These are phyloP conservation scores for Theobroma cacao DNA, from an alignment of 345 rosid species.

Conservation along the genomic window DNA sequence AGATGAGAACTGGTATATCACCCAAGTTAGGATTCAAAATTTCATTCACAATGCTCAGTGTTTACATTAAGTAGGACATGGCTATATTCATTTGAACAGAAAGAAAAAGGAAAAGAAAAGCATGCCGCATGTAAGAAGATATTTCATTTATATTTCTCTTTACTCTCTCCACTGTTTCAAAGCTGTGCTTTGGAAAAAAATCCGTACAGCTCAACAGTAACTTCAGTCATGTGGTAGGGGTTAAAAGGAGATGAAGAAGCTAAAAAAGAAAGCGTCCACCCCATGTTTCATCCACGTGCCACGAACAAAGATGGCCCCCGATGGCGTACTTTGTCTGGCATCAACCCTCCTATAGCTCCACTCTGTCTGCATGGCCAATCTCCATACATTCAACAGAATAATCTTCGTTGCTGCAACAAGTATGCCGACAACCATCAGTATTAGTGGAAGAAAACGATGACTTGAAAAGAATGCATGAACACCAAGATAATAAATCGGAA, in stretches of 20 bases:
- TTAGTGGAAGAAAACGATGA: neutral
- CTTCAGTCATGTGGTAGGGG: conserved; percentile 14
- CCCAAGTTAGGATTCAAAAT: neutral
- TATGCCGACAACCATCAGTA: neutral
- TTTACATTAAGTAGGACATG: neutral
- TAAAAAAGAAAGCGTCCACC: neutral
- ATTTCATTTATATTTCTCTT: neutral
- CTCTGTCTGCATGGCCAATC: conserved; percentile 7
- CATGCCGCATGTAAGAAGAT: neutral
- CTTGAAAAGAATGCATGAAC: neutral
- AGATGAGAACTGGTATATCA: neutral
- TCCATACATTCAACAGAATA: conserved; percentile 42
- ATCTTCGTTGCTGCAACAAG: conserved; percentile 50
- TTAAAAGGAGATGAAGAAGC: neutral
- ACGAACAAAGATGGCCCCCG: neutral
- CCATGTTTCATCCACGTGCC: neutral
- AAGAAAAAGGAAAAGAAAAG: neutral
- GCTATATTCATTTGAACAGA: neutral
- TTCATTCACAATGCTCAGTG: conserved; percentile 1
- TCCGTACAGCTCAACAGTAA: conserved; percentile 10
- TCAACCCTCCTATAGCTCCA: neutral
- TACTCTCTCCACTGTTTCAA: conserved; percentile 18
- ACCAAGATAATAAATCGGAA: neutral
- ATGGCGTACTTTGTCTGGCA: conserved; percentile 1
- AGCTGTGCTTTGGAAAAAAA: conserved; percentile 6